Percentiles rank a stretch among this genome's conserved stretches.
Evolutionary conservation across 2,329 filamentous ascomycete genomes (phyloP).

Genomic region (Aquanectria penicillioides): DNA sequence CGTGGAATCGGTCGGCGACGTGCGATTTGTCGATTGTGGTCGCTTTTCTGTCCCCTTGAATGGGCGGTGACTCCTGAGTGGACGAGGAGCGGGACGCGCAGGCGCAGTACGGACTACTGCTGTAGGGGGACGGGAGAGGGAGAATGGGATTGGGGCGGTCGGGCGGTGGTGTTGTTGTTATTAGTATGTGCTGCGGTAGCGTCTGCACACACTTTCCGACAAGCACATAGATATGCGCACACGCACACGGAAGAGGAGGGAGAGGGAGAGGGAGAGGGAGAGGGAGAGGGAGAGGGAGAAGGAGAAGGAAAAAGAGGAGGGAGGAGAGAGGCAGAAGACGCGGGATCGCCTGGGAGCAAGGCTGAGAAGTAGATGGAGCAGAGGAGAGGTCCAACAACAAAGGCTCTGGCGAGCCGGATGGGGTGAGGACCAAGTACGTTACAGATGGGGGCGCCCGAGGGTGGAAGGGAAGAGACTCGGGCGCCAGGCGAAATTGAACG

Average conservation of each 20-base stretch:
- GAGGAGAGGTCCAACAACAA: slow-evolving; percentile 27
- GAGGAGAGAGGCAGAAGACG: slow-evolving; percentile 11
- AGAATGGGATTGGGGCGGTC: slow-evolving; percentile 34
- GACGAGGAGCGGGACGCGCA: slow-evolving; percentile 35
- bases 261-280: slow-evolving; percentile 27
- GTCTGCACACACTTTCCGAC: slow-evolving; percentile 38
- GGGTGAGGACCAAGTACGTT: slow-evolving; percentile 38
- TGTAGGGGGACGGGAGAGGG: slow-evolving; percentile 35
- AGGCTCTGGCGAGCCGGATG: slow-evolving; percentile 36
- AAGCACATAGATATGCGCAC: slow-evolving; percentile 25
- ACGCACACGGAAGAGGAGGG: slow-evolving; percentile 25
- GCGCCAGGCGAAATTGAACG: slow-evolving; percentile 45
- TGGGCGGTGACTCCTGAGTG: slow-evolving; percentile 36
- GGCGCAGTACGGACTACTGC: slow-evolving; percentile 32
- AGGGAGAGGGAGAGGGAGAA: too few species aligned
- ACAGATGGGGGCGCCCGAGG: slow-evolving; percentile 39
- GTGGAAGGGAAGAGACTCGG: slow-evolving; percentile 36
- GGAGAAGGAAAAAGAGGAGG: slow-evolving; percentile 11
- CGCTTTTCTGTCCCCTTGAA: slow-evolving; percentile 20
- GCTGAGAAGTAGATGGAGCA: slow-evolving; percentile 22
- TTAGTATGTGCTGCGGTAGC: slow-evolving; percentile 39
- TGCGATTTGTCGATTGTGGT: slow-evolving; percentile 48
- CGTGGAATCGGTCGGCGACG: slow-evolving; percentile 40
- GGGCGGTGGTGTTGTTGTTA: slow-evolving; percentile 33
- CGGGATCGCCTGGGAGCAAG: slow-evolving; percentile 33